Evolutionary conservation across 495 filamentous ascomycete genomes (phyloP).

Genomic region (Cryomyces minteri): DNA sequence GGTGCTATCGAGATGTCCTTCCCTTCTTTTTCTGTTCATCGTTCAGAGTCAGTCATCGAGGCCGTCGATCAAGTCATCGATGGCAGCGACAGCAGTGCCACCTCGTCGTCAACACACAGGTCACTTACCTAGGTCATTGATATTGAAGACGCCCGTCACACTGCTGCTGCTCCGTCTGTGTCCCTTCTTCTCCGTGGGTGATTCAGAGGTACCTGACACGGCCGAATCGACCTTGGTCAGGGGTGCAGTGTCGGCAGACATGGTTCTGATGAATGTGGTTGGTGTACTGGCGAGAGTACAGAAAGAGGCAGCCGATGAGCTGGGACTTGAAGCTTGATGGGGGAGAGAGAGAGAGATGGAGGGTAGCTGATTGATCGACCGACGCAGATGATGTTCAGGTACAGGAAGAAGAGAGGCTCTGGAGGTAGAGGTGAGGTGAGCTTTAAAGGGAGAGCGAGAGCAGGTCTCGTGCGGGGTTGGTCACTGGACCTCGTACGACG

Average conservation of each 20-base stretch:
- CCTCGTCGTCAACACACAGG: too few relatives aligned
- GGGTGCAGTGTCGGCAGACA: conserved; percentile 4
- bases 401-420: too few relatives aligned
- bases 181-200: conserved; percentile 42
- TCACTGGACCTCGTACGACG: too few relatives aligned
- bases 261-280: neutral
- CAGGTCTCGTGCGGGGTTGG: too few relatives aligned
- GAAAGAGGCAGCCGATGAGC: too few relatives aligned
- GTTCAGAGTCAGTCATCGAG: conserved; percentile 8
- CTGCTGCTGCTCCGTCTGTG: conserved; percentile 51
- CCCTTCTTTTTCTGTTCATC: conserved; percentile 44
- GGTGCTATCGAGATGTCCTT: conserved; percentile 62
- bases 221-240: conserved; percentile 77
- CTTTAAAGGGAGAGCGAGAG: too few relatives aligned
- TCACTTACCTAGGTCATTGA: conserved; percentile 64
- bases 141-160: conserved; percentile 52
- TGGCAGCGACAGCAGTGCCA: neutral
- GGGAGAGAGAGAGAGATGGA: too few relatives aligned
- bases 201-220: conserved; percentile 56
- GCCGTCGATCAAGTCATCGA: neutral
- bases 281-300: neutral
- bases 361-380: too few relatives aligned
- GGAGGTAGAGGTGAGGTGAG: too few relatives aligned
- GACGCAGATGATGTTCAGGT: too few relatives aligned
- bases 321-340: too few relatives aligned